phyloP scores from a whole-genome alignment of 2,329 filamentous ascomycete species.

The Paracorniculantispora psalliotae region DNA sequence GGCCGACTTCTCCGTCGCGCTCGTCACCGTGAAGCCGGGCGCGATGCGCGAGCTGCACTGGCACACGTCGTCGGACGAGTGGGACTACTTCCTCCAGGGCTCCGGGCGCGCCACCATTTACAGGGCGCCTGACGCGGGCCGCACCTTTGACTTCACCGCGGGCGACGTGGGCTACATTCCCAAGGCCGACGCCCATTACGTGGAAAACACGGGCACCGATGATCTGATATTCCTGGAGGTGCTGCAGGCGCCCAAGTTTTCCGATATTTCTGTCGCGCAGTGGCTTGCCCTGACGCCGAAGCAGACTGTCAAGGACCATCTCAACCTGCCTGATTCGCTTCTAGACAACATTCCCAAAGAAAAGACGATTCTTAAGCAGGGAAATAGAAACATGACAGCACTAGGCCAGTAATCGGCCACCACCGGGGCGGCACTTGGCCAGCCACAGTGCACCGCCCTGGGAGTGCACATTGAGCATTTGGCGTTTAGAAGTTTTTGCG shows the following conservation, averaged over 20 bases:
- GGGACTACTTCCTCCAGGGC: conserved; percentile 55
- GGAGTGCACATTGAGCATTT: too few relatives aligned
- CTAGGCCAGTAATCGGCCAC: background rate
- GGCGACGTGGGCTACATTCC: conserved; percentile 58
- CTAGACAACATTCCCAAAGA: conserved; percentile 34
- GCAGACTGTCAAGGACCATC: conserved; percentile 54
- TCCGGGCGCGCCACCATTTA: conserved; percentile 53
- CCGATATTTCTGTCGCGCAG: conserved; percentile 52
- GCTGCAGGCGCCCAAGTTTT: conserved; percentile 46
- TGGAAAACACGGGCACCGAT: conserved; percentile 56
- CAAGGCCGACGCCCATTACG: conserved; percentile 46
- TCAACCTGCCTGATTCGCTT: conserved; percentile 36
- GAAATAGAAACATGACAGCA: conserved; percentile 33
- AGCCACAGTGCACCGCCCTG: background rate
- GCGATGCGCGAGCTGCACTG: conserved; percentile 62
- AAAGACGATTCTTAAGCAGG: conserved; percentile 39
- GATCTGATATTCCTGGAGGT: conserved; percentile 57
- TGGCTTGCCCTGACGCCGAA: conserved; percentile 54
- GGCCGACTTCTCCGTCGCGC: conserved; percentile 47
- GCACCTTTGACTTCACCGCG: conserved; percentile 55
- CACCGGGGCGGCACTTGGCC: background rate
- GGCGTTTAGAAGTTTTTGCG: background rate
- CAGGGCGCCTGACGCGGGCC: conserved; percentile 42
- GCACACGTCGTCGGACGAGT: conserved; percentile 57
- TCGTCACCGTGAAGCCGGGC: conserved; percentile 56